Evolutionary conservation across 2,329 filamentous ascomycete species (phyloP), one percentile per base, ranked within the genome.

Genomic region (Aspergillus sp.): DNA sequence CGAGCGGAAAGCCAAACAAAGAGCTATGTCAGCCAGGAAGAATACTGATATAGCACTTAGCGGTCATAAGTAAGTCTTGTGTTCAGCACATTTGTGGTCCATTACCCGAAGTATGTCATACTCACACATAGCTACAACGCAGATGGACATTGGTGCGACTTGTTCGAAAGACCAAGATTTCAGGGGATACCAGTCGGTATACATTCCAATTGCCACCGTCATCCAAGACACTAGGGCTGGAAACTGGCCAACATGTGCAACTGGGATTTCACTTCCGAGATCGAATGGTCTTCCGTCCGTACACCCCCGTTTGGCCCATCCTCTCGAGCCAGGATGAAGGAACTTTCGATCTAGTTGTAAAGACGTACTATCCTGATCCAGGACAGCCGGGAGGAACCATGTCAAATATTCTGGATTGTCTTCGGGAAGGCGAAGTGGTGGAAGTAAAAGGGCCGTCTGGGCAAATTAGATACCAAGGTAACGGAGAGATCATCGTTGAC

Each of bases 201-300:
- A 52, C 41, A 27, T 55, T 55, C 12, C 15, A 23, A 10, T 37
- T 53, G 2, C 72, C 73, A 0, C 57, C 65, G 1, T 58, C 54
- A 17, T 63, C 65, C 30, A 61, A 66, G n/a, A 61, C 68, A 5
- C 66, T 80, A 0, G 75, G 76, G 0, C 59, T 79, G 0, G 68
- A 67, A 13, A 79, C 74, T 0, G 75, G 76, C 46, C 74, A 80
- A 55, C 77, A 80, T 53, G 60, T 80, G 19, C 69, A 77, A 46
- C 51, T 80, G 7, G 77, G 76, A 2, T 78, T 79, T 54, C 76
- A 80, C 49, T 65, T 79, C 49, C 57, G 65, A 38, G 76, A 79
- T 52, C 67, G 70, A 44, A 74, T 80, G 65, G 64, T 79, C 9
- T 67, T 77, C 10, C 70, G 77, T 1, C 66, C 67, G 0, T 80